These are phyloP conservation scores for Urtica urens DNA, from an alignment of 306 rosid genomes.

Conservation along the genomic window DNA sequence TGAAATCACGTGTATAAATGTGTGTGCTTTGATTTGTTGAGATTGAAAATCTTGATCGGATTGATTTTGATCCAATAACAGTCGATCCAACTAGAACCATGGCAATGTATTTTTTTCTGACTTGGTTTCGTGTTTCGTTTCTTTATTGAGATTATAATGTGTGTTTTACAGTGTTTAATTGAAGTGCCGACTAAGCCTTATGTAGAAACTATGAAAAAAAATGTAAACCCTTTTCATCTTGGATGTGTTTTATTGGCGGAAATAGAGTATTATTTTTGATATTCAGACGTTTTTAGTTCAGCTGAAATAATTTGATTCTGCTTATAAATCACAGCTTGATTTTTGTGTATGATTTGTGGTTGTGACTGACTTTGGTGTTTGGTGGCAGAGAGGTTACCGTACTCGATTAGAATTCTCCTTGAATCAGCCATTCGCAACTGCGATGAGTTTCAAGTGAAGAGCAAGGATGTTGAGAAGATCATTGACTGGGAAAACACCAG, in stretches of 20 bases:
- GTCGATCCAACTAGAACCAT: too few species aligned
- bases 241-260: too few species aligned
- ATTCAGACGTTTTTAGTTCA: background rate
- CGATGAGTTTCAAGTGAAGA: constrained; percentile 86
- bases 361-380: constrained; percentile 12
- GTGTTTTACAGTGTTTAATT: too few species aligned
- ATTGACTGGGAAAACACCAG: constrained; percentile 80
- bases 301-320: too few species aligned
- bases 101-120: too few species aligned
- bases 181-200: too few species aligned
- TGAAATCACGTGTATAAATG: background rate
- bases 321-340: too few species aligned
- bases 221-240: too few species aligned
- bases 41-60: background rate
- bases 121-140: too few species aligned
- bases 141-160: too few species aligned
- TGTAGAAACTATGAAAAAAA: too few species aligned
- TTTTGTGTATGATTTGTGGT: background rate
- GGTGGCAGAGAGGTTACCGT: constrained; percentile 70
- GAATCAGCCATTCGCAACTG: constrained; percentile 96
- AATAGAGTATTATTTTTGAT: too few species aligned
- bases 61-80: background rate
- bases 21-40: background rate
- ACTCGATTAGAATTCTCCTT: constrained; percentile 78
- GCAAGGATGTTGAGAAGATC: constrained; percentile 72